These are phyloP conservation scores for Aspergillus felis DNA, from an alignment of 2,329 filamentous ascomycete species.

Conservation along the genomic window DNA sequence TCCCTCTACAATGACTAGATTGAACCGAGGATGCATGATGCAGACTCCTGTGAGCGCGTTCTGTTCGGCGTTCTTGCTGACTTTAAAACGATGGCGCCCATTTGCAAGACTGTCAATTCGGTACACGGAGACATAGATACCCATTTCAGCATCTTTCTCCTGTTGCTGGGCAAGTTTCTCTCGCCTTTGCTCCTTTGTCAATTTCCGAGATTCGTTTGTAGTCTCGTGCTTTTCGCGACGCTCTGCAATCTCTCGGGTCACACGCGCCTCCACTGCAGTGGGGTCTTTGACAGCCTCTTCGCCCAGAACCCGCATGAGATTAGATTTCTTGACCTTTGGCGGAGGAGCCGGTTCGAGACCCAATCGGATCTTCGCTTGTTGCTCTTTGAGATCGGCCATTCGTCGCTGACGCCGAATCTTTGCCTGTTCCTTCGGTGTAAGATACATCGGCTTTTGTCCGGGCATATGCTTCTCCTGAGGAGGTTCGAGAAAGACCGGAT, in stretches of 20 bases:
- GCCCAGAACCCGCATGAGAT: conserved; percentile 94
- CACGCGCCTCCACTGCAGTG: conserved; percentile 90
- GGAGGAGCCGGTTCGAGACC: conserved; percentile 85
- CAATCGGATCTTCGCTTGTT: conserved; percentile 91
- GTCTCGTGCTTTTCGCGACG: conserved; percentile 73
- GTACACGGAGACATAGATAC: conserved; percentile 82
- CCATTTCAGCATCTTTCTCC: conserved; percentile 80
- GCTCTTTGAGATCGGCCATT: conserved; percentile 90
- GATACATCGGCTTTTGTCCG: conserved; percentile 80
- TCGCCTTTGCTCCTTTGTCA: conserved; percentile 80
- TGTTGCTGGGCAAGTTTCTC: conserved; percentile 82
- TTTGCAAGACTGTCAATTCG: conserved; percentile 86
- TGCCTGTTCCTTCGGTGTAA: conserved; percentile 85
- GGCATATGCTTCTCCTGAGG: conserved; percentile 83
- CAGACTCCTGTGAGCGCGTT: conserved; percentile 82
- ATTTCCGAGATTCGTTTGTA: conserved; percentile 76
- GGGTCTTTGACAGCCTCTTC: conserved; percentile 93
- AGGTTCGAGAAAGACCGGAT: conserved; percentile 84
- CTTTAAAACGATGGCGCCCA: conserved; percentile 88
- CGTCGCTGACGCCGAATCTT: conserved; percentile 86
- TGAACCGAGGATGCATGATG: conserved; percentile 84
- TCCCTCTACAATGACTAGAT: conserved; percentile 86
- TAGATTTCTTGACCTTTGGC: conserved; percentile 95
- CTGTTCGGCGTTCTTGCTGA: conserved; percentile 89
- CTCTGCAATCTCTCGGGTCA: conserved; percentile 88